These are phyloP conservation scores for Hordeum marinum DNA, from an alignment of 176 grass and related monocot genomes.

Conservation along the genomic window DNA sequence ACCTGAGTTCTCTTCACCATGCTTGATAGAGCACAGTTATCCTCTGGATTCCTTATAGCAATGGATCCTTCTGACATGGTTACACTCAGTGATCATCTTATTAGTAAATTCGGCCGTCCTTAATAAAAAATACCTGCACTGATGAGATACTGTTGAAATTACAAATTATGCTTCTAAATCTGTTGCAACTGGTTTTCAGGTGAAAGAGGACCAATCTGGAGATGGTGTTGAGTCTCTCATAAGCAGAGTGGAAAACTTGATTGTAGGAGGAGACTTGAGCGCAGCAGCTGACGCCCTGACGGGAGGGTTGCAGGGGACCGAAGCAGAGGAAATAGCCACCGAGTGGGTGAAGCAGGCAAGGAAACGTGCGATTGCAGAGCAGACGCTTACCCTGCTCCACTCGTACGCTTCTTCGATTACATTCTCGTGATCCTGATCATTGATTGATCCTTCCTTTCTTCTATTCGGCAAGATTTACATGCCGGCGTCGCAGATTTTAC, in stretches of 20 bases:
- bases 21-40: background rate
- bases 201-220: slow-evolving; percentile 70
- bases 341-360: slow-evolving; percentile 76
- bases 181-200: slow-evolving; percentile 54
- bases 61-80: background rate
- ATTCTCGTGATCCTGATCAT: slow-evolving; percentile 43
- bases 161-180: slow-evolving; percentile 9
- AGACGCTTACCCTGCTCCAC: slow-evolving; percentile 86
- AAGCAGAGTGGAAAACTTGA: slow-evolving; percentile 63
- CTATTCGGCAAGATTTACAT: background rate
- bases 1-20: background rate
- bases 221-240: slow-evolving; percentile 79
- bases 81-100: background rate
- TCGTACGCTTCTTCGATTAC: slow-evolving; percentile 70
- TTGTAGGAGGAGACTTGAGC: slow-evolving; percentile 67
- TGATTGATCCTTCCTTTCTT: background rate
- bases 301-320: slow-evolving; percentile 67
- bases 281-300: slow-evolving; percentile 70
- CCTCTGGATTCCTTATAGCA: background rate
- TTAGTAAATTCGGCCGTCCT: background rate
- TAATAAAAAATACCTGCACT: background rate
- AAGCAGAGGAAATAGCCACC: slow-evolving; percentile 57
- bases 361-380: slow-evolving; percentile 76
- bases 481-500: background rate
- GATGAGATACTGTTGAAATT: background rate